Evolutionary conservation across 306 rosid genomes (phyloP), one percentile per base, ranked within the genome.

Genomic region (Lathyrus sativus): DNA sequence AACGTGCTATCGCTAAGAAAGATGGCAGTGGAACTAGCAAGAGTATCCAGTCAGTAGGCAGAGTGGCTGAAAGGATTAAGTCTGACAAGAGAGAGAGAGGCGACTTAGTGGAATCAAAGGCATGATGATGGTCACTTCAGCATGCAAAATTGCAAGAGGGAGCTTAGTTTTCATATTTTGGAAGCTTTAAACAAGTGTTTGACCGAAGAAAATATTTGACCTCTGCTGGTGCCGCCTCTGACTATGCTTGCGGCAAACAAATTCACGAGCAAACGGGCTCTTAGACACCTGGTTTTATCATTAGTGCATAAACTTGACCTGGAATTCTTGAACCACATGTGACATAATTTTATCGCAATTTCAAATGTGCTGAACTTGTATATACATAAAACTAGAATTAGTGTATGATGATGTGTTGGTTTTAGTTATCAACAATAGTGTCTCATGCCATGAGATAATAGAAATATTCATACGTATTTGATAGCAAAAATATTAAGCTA

Each of bases 21-120:
- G 70, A 68, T 31, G 71, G 19, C 4, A 77, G 61, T 49, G 62
- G 75, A 58, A 72, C 63, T 63, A 76, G 62, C 74, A 86, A 86
- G 78, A 83, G 77, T 65, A 44, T 56, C 63, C 80, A 44, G 61
- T 56, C 78, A 35, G 63, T 22, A 42, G 56, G 71, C 39, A 81
- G 63, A 79, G 73, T 13, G 76, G 28, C 70, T 8, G 87, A 83
- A 56, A 85, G 80, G 73, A 76, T 49, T 37, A 72, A 8, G 9
- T 85, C 96, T 9, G 96, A 89, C 81, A 93, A 90, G 89, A 86
- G 97, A 85, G 63, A 88, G 82, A 86, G 95, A 86, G 68, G 39
- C n/a, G 17, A 68, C 50, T 12, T 43, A 42, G 71, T 28, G 62
- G 81, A 82, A 41, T 11, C 18, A 13, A 43, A 67, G 48, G 54